phyloP scores from a whole-genome alignment of 768 basidiomycete species.

The Boletus barrowsii region DNA sequence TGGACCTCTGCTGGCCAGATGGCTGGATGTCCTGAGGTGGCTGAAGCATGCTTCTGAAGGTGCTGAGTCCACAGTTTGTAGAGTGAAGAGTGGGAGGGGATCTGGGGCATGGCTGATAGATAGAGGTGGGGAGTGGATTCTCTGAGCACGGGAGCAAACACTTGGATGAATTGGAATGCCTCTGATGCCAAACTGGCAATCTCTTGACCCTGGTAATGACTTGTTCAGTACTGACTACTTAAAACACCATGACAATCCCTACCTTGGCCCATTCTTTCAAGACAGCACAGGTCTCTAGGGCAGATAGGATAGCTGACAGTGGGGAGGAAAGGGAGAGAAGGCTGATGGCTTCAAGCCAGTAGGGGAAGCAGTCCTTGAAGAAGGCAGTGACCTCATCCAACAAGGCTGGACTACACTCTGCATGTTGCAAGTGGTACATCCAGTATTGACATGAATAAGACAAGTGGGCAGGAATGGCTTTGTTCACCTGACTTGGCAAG shows the following conservation, averaged over 20 bases:
- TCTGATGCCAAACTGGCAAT: neutral
- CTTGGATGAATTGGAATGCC: neutral
- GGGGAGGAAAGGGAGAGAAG: conserved; percentile 2
- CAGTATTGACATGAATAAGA: neutral
- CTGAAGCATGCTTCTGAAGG: too few species aligned
- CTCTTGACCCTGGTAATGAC: neutral
- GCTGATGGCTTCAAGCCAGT: conserved; percentile 26
- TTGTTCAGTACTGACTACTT: too few species aligned
- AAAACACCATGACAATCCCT: too few species aligned
- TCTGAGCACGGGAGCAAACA: too few species aligned
- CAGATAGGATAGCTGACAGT: neutral
- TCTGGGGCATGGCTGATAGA: too few species aligned
- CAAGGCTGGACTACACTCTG: neutral
- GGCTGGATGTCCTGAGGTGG: too few species aligned
- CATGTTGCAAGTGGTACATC: neutral
- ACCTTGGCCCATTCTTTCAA: too few species aligned
- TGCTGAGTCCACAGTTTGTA: too few species aligned
- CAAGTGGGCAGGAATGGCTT: neutral
- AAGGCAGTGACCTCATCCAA: neutral
- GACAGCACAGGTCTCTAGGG: neutral
- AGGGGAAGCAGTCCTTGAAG: neutral
- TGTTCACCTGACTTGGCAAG: neutral
- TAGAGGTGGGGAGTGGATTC: too few species aligned
- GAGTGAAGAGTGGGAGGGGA: too few species aligned
- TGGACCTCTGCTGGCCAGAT: too few species aligned